Percentiles rank a stretch among this genome's conserved stretches.
phyloP scores from a whole-genome alignment of 345 rosid genomes.

The Corchorus olitorius region DNA sequence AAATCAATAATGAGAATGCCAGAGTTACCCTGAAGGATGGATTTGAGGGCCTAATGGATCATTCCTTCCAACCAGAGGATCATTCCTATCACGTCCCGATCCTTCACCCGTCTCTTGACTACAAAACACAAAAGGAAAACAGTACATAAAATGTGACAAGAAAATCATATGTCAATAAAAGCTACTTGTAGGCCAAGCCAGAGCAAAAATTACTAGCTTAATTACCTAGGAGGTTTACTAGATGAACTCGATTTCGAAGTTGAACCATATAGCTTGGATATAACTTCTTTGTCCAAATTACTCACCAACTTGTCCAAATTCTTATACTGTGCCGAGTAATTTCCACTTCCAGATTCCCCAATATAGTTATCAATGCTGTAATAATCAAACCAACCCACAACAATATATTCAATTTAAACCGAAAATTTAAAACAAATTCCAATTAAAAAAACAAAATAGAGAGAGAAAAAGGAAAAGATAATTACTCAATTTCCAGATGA shows the following conservation, averaged over 20 bases:
- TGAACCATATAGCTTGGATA: constrained; percentile 44
- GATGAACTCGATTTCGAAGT: constrained; percentile 36
- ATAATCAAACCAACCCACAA: not conserved
- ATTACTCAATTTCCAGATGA: constrained; percentile 72
- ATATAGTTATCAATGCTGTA: constrained; percentile 61
- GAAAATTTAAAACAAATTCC: not conserved
- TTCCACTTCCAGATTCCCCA: constrained; percentile 39
- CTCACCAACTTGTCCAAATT: constrained; percentile 59
- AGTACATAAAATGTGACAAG: not conserved
- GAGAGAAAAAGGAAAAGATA: not conserved
- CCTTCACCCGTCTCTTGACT: constrained; percentile 44
- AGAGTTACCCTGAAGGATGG: constrained; percentile 63
- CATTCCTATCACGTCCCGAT: constrained; percentile 28
- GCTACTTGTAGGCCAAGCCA: not conserved
- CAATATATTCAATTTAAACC: not conserved
- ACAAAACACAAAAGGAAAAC: constrained; percentile 26
- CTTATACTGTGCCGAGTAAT: constrained; percentile 62
- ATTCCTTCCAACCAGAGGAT: constrained; percentile 26
- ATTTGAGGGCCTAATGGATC: constrained; percentile 47
- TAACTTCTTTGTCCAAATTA: constrained; percentile 46
- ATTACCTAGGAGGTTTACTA: constrained; percentile 39
- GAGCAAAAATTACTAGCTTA: not conserved
- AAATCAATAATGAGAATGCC: not conserved
- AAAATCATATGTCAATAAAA: not conserved
- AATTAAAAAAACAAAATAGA: not conserved